These are phyloP conservation scores for Pseudocercospora ulei DNA, from an alignment of 2,329 filamentous ascomycete genomes.

Conservation along the genomic window DNA sequence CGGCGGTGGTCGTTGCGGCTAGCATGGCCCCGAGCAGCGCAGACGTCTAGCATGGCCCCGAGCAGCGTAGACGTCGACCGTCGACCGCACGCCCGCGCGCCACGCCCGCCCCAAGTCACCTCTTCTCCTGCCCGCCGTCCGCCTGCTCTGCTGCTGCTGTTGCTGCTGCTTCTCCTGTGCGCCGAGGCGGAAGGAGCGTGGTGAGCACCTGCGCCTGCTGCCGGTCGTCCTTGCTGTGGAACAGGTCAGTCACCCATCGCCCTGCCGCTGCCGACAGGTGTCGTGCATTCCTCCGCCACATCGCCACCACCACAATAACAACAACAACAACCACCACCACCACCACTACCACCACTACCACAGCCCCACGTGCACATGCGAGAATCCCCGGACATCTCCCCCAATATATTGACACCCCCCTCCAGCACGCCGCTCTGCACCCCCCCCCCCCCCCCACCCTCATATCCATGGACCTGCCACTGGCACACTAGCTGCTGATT, in stretches of 20 bases:
- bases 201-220: background rate
- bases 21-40: background rate
- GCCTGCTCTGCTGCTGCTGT: too few relatives aligned
- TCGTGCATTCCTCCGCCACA: slow-evolving; percentile 7
- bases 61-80: slow-evolving; percentile 4
- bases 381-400: slow-evolving; percentile 2
- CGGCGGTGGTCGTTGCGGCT: slow-evolving; percentile 5
- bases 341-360: too few relatives aligned
- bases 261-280: slow-evolving; percentile 1
- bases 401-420: background rate
- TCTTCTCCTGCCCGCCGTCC: too few relatives aligned
- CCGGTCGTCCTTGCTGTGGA: slow-evolving; percentile 1
- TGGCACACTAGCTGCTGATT: slow-evolving; percentile 4
- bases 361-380: too few relatives aligned
- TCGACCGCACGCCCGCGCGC: too few relatives aligned
- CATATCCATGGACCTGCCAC: slow-evolving; percentile 5
- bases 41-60: background rate
- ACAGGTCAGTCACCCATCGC: slow-evolving; percentile 3
- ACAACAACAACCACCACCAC: too few relatives aligned
- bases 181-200: too few relatives aligned
- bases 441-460: background rate
- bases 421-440: background rate
- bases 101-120: too few relatives aligned
- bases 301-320: too few relatives aligned
- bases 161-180: too few relatives aligned